These are phyloP conservation scores for Corylus americana DNA, from an alignment of 306 rosid species.

Conservation along the genomic window DNA sequence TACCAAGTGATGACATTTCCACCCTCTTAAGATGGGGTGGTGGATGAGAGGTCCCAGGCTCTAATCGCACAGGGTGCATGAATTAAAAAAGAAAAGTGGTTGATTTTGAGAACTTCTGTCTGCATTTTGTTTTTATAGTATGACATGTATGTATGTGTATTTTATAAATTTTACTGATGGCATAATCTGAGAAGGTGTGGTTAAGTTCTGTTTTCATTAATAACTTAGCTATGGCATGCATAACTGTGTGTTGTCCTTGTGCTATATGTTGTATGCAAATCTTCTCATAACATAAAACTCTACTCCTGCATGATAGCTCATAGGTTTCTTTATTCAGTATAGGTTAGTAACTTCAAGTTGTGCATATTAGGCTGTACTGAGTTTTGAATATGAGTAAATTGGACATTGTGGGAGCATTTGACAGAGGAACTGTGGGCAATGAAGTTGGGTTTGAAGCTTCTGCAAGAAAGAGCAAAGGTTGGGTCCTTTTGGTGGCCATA, in stretches of 20 bases:
- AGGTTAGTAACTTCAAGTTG: conserved; percentile 48
- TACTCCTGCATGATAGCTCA: not conserved
- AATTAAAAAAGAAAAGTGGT: not conserved
- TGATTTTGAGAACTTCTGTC: not conserved
- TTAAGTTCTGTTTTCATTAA: not conserved
- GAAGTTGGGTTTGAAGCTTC: conserved; percentile 95
- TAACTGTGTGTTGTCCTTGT: not conserved
- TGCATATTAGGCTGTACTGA: conserved; percentile 58
- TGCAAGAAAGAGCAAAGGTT: conserved; percentile 85
- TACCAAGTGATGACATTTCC: not conserved
- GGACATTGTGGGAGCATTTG: conserved; percentile 88
- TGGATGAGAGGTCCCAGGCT: not conserved
- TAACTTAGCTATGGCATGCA: not conserved
- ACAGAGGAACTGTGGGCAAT: conserved; percentile 99
- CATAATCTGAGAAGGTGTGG: conserved; percentile 1
- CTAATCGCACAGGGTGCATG: not conserved
- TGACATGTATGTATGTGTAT: too few relatives aligned
- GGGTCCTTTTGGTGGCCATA: conserved; percentile 99
- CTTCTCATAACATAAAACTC: not conserved
- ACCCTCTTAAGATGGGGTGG: not conserved
- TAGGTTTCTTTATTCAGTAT: conserved; percentile 22
- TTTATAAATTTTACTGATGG: not conserved
- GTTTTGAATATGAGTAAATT: conserved; percentile 75
- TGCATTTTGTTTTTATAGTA: not conserved
- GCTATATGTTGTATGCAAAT: not conserved